phyloP scores from a whole-genome alignment of 2,329 filamentous ascomycete genomes.

The Cladorrhinum sp. region DNA sequence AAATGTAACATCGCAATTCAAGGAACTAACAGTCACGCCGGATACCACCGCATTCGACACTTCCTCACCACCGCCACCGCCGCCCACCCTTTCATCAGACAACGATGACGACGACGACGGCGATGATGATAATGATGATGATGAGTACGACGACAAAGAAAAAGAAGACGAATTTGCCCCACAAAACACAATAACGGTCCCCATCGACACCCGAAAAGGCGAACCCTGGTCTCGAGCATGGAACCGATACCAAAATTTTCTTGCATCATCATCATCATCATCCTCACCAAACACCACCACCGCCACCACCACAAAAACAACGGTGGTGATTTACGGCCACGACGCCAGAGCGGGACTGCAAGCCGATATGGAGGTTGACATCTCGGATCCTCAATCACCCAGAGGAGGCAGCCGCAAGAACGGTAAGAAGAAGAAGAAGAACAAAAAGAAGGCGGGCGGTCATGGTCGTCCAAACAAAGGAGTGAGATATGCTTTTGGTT shows the following conservation, averaged over 20 bases:
- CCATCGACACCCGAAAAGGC: constrained; percentile 48
- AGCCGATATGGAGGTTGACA: constrained; percentile 18
- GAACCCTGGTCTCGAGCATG: constrained; percentile 65
- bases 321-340: constrained; percentile 83
- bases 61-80: background rate
- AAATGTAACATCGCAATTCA: background rate
- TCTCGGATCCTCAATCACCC: constrained; percentile 33
- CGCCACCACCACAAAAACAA: constrained; percentile 28
- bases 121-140: constrained; percentile 15
- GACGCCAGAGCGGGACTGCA: constrained; percentile 69
- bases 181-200: constrained; percentile 28
- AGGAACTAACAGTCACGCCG: background rate
- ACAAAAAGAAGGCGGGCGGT: constrained; percentile 1
- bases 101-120: constrained; percentile 20
- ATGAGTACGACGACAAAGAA: constrained; percentile 14
- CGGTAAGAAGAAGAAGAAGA: constrained; percentile 1
- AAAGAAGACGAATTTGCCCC: constrained; percentile 5
- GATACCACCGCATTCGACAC: background rate
- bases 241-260: constrained; percentile 47
- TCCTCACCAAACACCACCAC: too few relatives aligned
- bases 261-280: constrained; percentile 1
- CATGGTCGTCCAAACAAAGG: constrained; percentile 36
- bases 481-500: constrained; percentile 67
- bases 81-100: background rate
- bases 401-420: background rate